Evolutionary conservation across 2,329 filamentous ascomycete genomes (phyloP).

Genomic region (Alternaria longipes): DNA sequence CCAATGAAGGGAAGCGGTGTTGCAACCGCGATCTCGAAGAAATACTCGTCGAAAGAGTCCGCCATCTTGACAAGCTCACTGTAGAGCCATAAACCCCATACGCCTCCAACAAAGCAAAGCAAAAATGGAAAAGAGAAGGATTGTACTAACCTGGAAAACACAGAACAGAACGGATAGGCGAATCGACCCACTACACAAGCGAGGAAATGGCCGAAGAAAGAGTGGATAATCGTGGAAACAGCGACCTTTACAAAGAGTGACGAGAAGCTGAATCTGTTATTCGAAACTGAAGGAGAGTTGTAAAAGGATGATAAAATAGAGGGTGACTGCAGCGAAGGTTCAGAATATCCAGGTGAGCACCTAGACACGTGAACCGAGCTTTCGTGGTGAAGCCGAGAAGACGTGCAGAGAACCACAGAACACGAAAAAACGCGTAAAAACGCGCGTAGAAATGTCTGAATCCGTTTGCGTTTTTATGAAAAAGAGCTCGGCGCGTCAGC

Average conservation of each 20-base stretch:
- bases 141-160: conserved; percentile 2
- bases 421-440: conserved; percentile 3
- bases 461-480: not conserved
- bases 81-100: conserved; percentile 5
- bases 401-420: not conserved
- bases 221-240: not conserved
- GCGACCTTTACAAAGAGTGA: conserved; percentile 1
- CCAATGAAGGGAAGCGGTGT: conserved; percentile 14
- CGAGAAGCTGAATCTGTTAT: not conserved
- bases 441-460: not conserved
- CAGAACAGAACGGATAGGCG: conserved; percentile 1
- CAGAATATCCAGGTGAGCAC: not conserved
- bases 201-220: not conserved
- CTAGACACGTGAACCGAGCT: conserved; percentile 9
- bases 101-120: not conserved
- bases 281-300: not conserved
- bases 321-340: conserved; percentile 7
- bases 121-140: conserved; percentile 5
- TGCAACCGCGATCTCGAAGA: conserved; percentile 11
- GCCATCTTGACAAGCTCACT: conserved; percentile 12
- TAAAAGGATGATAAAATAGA: not conserved
- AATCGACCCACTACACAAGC: not conserved
- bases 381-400: conserved; percentile 17
- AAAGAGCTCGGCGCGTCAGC: not conserved
- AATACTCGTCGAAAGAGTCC: conserved; percentile 10